Conservation (phyloP, 768 basidiomycete species). For the Termitomyces eurrhizus region DNA sequence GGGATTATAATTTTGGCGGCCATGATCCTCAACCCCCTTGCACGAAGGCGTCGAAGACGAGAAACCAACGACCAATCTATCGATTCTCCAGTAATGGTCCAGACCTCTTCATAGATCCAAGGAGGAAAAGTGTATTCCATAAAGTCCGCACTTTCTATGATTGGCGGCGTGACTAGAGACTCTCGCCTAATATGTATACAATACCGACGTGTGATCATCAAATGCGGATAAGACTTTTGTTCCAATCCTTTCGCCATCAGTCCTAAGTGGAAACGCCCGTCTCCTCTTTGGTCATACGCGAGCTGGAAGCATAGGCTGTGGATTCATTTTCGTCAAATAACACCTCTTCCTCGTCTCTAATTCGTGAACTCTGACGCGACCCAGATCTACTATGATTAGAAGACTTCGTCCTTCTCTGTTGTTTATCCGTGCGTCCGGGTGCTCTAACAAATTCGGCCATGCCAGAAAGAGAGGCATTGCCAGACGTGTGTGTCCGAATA, state of each 20-base stretch:
- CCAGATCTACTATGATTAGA: conserved; percentile 15
- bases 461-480: conserved; percentile 41
- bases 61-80: conserved; percentile 12
- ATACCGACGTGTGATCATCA: conserved; percentile 3
- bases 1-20: conserved; percentile 56
- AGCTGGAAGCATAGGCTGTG: conserved; percentile 36
- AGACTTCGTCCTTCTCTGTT: conserved; percentile 10
- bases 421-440: conserved; percentile 26
- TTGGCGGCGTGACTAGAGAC: neutral
- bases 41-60: conserved; percentile 30
- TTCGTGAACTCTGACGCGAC: conserved; percentile 27
- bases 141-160: neutral
- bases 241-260: conserved; percentile 32
- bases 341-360: conserved; percentile 44
- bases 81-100: conserved; percentile 4
- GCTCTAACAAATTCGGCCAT: conserved; percentile 65
- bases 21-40: conserved; percentile 61
- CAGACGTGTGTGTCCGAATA: conserved; percentile 40
- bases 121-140: neutral
- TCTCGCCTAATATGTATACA: conserved; percentile 13
- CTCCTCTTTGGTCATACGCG: conserved; percentile 37
- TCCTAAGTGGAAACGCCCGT: conserved; percentile 25
- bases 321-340: conserved; percentile 61
- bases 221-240: conserved; percentile 8
- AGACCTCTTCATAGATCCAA: neutral